These are phyloP conservation scores for Lasiosphaeria hispida DNA, from an alignment of 495 filamentous ascomycete genomes.

Conservation along the genomic window DNA sequence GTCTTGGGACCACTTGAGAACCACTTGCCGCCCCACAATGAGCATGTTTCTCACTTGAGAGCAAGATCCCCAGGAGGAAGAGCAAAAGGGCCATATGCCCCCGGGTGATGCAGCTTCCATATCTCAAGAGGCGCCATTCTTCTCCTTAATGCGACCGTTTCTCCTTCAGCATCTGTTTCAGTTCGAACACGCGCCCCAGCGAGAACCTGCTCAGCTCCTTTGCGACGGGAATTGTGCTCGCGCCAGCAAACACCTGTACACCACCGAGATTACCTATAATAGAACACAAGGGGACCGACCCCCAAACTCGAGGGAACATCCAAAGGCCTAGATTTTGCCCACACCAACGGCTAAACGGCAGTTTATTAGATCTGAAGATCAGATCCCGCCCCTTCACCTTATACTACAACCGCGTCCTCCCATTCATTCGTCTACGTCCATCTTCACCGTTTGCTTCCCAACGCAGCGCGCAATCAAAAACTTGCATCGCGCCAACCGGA, in stretches of 20 bases:
- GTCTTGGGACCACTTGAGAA: not conserved
- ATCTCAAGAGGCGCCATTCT: not conserved
- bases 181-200: not conserved
- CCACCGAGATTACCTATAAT: not conserved
- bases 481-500: too few relatives aligned
- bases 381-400: too few relatives aligned
- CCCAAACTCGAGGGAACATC: conserved; percentile 6
- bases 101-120: too few relatives aligned
- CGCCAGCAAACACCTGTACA: not conserved
- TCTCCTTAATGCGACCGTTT: not conserved
- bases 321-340: not conserved
- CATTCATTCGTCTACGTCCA: too few relatives aligned
- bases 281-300: not conserved
- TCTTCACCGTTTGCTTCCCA: too few relatives aligned
- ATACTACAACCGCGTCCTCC: too few relatives aligned
- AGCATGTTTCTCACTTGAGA: conserved; percentile 24
- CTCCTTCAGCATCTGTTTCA: conserved; percentile 1
- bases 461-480: conserved; percentile 1
- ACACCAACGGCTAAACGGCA: conserved; percentile 17
- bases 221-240: not conserved
- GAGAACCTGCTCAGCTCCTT: conserved; percentile 1
- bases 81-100: conserved; percentile 2
- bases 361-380: not conserved
- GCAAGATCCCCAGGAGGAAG: not conserved
- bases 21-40: conserved; percentile 12